Percentiles rank a stretch among this genome's conserved stretches.
Conservation (phyloP, 2,329 filamentous ascomycete genomes). For the Trichoderma pleuroti region DNA sequence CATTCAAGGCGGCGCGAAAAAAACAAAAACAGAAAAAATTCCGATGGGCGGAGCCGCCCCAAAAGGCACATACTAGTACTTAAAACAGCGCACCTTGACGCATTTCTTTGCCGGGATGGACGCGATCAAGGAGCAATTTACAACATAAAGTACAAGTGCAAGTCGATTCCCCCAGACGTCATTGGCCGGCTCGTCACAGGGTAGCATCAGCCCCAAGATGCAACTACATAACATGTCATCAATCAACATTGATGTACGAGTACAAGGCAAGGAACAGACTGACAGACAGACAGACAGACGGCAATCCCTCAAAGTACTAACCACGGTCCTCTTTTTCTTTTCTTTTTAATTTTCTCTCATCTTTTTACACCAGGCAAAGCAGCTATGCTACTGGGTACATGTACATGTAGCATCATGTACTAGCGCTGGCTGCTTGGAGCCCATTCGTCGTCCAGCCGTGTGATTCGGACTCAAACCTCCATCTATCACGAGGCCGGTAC, state of each 20-base stretch:
- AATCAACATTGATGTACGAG: no score
- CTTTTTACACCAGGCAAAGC: background rate
- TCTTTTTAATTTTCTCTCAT: background rate
- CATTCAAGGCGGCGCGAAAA: background rate
- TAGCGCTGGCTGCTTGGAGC: background rate
- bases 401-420: no score
- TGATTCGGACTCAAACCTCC: background rate
- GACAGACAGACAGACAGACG: no score
- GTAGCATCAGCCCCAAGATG: background rate
- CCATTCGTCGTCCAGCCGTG: background rate
- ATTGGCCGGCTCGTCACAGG: background rate
- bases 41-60: background rate
- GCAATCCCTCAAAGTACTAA: background rate
- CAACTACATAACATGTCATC: background rate
- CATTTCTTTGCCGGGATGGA: background rate
- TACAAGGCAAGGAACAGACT: background rate
- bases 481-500: conserved; percentile 6
- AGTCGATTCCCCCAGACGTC: background rate
- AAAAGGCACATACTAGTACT: background rate
- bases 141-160: no score
- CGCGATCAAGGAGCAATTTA: background rate
- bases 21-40: background rate
- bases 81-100: background rate
- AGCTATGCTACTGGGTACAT: no score
- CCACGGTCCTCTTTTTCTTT: background rate